Evolutionary conservation across 2,329 filamentous ascomycete genomes (phyloP), one percentile per base, ranked within the genome.

Genomic region (Daldinia sp.): DNA sequence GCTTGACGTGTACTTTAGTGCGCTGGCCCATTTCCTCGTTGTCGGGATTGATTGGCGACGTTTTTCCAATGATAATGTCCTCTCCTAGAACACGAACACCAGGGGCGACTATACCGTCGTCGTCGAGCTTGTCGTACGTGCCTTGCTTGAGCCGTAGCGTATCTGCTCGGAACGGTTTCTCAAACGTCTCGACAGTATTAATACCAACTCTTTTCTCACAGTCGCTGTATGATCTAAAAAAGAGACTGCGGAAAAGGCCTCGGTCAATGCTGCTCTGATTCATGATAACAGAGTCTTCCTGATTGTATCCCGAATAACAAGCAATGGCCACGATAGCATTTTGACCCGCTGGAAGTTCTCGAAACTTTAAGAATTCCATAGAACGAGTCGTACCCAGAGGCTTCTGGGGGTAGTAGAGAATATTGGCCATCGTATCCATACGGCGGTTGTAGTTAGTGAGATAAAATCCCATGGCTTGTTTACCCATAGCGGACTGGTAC

Each of bases 211-310:
- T 90, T 84, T 98, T 98, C 81, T 99, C 95, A 69, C 93, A 93
- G 74, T 99, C 95, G 29, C 93, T 96, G 79, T 99, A 99, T 9
- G 94, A 93, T 70, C 96, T 90, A 86, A 97, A 99, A 83, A 98
- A 99, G 56, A 99, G 81, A 85, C 93, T 97, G 74, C 96, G 88
- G 89, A 99, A 99, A 3, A 99, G 84, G 66, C 95, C 95, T 74
- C 95, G 91, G 78, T 99, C 95, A 73, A 99, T 98, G 78, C 93
- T 97, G 81, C 93, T 97, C 81, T 99, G 95, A 78, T 99, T 99
- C 95, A 99, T 98, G 73, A 99, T 97, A 70, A 99, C 94, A 70
- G 95, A 99, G 88, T 99, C 95, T 93, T 99, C 95, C 77, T 99
- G 96, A 79, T 99, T 99, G 83, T 99, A 99, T 63, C 95, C 95